Conservation (phyloP, 129 eudicot species). For the Solidago caesia region DNA sequence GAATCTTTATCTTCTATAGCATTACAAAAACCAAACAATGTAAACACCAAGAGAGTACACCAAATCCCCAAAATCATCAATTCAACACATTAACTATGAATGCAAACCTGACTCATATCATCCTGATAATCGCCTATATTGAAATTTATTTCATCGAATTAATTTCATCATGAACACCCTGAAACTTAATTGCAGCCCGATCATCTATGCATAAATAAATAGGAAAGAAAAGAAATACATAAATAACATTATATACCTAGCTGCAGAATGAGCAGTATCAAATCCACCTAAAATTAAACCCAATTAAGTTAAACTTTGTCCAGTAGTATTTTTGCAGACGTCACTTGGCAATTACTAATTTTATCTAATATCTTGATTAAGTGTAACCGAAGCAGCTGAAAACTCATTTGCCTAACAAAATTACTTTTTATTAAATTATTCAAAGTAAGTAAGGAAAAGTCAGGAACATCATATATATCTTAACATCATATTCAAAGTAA, state of each 20-base stretch:
- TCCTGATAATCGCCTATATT: slow-evolving; percentile 49
- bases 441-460: too few species aligned
- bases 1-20: slow-evolving; percentile 42
- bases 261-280: slow-evolving; percentile 79
- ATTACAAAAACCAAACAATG: neutral
- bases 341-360: too few species aligned
- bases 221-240: neutral
- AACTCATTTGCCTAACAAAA: too few species aligned
- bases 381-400: too few species aligned
- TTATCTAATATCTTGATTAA: too few species aligned
- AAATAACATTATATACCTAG: slow-evolving; percentile 39
- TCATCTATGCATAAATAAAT: slow-evolving; percentile 47
- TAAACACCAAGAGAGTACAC: neutral
- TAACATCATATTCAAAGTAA: too few species aligned
- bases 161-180: slow-evolving; percentile 64
- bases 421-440: too few species aligned
- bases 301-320: too few species aligned
- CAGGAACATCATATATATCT: too few species aligned
- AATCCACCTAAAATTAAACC: slow-evolving; percentile 58
- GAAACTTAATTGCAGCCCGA: slow-evolving; percentile 65
- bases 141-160: too few species aligned
- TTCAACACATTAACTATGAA: too few species aligned
- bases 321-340: too few species aligned
- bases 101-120: slow-evolving; percentile 52
- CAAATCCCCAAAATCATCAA: neutral